Evolutionary conservation across 1,139 yeast genomes (phyloP).

Genomic region (Blastobotrys proliferans): DNA sequence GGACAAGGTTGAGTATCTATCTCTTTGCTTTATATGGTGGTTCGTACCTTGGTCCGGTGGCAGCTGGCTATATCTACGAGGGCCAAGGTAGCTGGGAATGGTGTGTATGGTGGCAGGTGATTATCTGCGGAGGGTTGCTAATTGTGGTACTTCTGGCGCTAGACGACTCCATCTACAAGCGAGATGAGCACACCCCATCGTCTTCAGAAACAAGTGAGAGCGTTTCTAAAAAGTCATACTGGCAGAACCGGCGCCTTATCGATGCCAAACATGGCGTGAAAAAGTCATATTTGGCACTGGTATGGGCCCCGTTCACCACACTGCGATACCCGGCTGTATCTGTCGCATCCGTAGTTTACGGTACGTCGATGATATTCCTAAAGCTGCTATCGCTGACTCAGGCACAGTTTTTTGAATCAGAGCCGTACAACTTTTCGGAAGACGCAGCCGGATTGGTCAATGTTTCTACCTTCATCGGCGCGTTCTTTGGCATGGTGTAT

Average conservation of each 20-base stretch:
- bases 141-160: constrained; percentile 53
- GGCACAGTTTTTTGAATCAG: constrained; percentile 39
- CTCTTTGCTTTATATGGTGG: constrained; percentile 72
- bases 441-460: constrained; percentile 78
- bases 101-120: constrained; percentile 79
- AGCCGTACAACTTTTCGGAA: constrained; percentile 60
- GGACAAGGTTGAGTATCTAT: constrained; percentile 71
- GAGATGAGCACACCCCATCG: too few relatives aligned
- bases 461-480: constrained; percentile 68
- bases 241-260: constrained; percentile 6
- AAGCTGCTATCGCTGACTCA: constrained; percentile 43
- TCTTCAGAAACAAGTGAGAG: too few relatives aligned
- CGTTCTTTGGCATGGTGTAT: constrained; percentile 62
- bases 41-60: constrained; percentile 70
- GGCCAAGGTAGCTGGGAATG: constrained; percentile 58
- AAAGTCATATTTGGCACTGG: constrained; percentile 11
- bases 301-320: constrained; percentile 35
- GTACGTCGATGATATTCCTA: neutral
- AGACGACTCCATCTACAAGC: constrained; percentile 71
- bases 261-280: constrained; percentile 5
- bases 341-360: constrained; percentile 47
- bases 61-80: constrained; percentile 65
- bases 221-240: constrained; percentile 9
- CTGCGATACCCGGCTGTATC: constrained; percentile 43
- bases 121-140: constrained; percentile 56